A percentile compares a stretch with the other conserved stretches of the same genome.
phyloP scores from a whole-genome alignment of 116 monocot species.

The Posidonia oceanica region DNA sequence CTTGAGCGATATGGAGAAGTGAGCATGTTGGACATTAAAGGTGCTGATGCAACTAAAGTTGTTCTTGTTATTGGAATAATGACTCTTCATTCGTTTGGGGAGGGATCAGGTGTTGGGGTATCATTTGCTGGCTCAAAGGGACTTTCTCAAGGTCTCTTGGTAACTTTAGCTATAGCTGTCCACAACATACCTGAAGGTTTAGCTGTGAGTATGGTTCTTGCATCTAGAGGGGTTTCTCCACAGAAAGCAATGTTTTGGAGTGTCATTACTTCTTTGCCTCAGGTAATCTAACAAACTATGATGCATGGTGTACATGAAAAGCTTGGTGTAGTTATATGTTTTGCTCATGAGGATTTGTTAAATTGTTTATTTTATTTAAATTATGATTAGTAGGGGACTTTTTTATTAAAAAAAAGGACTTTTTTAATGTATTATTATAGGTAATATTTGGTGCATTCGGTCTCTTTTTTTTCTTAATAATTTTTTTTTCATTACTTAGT shows the following conservation, averaged over 20 bases:
- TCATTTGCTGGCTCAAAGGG: constrained; percentile 96
- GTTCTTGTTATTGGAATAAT: constrained; percentile 95
- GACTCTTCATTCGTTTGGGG: constrained; percentile 99
- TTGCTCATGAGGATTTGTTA: too few relatives aligned
- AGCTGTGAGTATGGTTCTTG: constrained; percentile 97
- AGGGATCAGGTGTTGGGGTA: constrained; percentile 96
- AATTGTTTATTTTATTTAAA: too few relatives aligned
- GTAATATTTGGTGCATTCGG: too few relatives aligned
- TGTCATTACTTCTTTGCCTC: constrained; percentile 96
- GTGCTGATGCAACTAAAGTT: constrained; percentile 95
- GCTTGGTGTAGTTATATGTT: too few relatives aligned
- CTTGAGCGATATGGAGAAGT: constrained; percentile 92
- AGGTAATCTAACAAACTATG: constrained; percentile 30
- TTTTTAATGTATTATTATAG: too few relatives aligned
- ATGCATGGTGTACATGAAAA: too few relatives aligned
- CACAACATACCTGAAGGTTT: constrained; percentile 99
- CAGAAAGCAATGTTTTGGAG: constrained; percentile 99
- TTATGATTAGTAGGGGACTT: too few relatives aligned
- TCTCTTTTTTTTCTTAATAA: too few relatives aligned
- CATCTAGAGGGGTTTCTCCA: constrained; percentile 91
- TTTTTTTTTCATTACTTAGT: too few relatives aligned
- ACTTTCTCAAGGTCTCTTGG: constrained; percentile 82
- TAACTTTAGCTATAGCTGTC: constrained; percentile 92
- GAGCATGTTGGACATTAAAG: constrained; percentile 99
- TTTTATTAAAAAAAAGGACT: too few relatives aligned